These are phyloP conservation scores for Nigrospora osmanthi DNA, from an alignment of 2,329 filamentous ascomycete genomes.

Conservation along the genomic window DNA sequence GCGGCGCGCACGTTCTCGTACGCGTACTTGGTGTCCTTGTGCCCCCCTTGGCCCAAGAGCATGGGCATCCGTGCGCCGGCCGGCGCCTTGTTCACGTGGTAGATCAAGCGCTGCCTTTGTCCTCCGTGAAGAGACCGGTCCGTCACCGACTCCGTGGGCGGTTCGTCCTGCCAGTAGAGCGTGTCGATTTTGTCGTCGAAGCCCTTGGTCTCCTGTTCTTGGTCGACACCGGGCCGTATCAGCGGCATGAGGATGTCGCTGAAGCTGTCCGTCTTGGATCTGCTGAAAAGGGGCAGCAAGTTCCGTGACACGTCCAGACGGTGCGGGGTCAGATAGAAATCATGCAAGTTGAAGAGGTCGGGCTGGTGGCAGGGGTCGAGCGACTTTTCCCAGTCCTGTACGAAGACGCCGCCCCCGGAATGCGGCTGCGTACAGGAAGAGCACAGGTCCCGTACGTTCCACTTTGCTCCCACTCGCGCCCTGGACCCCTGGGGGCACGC, in stretches of 20 bases:
- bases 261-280: conserved; percentile 64
- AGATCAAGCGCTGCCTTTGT: conserved; percentile 64
- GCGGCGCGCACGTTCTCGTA: conserved; percentile 47
- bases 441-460: conserved; percentile 60
- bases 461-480: conserved; percentile 49
- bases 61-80: conserved; percentile 40
- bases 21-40: conserved; percentile 32
- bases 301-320: conserved; percentile 53
- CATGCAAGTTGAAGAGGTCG: conserved; percentile 66
- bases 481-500: conserved; percentile 57
- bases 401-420: conserved; percentile 53
- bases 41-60: conserved; percentile 35
- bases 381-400: conserved; percentile 57
- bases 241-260: conserved; percentile 70
- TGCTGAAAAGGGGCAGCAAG: conserved; percentile 68
- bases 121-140: conserved; percentile 55
- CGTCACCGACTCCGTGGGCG: conserved; percentile 41
- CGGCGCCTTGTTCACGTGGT: conserved; percentile 55
- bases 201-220: conserved; percentile 32
- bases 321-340: conserved; percentile 61
- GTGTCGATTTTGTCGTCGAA: conserved; percentile 57
- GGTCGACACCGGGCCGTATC: conserved; percentile 38
- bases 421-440: conserved; percentile 54
- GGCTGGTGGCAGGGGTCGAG: conserved; percentile 69
- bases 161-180: conserved; percentile 70